Base-by-base conservation (phyloP, 202 grass and related monocot genomes). In the Carex arenaria region DNA sequence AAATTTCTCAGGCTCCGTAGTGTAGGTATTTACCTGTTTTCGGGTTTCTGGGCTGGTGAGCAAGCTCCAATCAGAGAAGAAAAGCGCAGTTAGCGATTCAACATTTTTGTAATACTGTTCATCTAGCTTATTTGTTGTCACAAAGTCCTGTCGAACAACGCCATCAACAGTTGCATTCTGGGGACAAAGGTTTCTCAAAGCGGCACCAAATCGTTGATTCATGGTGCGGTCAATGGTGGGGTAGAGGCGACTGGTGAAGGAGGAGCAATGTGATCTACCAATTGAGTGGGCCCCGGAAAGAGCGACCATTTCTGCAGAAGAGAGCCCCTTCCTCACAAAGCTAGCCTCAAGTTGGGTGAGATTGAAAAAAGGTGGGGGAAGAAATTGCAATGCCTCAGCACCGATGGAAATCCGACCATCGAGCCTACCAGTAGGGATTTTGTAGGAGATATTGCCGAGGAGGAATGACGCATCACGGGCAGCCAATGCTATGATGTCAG, bases 61-160 rank as follows among this genome's bases (percentile, higher is more conserved):
- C 51, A 93, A 63, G 13, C 85, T 10, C 12, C 87, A 89, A 54
- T 95, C 93, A 0, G 93, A 93, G n/a, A 19, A 43, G 82, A 95
- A 88, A 30, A 95, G 82, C 43, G 86, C 90, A 0, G 63, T 82
- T 13, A 6, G 47, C 0, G 4, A 4, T 8, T 87, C 52, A 20
- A 91, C 31, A 28, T 95, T 92, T 79, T 19, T 61, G 88, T 95
- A 95, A 85, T 95, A 95, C 80, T 79, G 83, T 79, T 51, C 87
- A 75, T 92, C 86, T 3, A 95, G 43, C 23, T 0, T 18, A 53
- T 61, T 4, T 4, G 87, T 79, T 6, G 89, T 87, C n/a, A 87
- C 66, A 31, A 67, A 10, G 84, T 94, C 85, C 79, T 83, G 85
- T 61, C 30, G 54, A 51, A 91, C 86, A 3, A 87, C 85, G 1